Evolutionary conservation across 768 basidiomycete species (phyloP).

Genomic region (Lactarius akahatsu): DNA sequence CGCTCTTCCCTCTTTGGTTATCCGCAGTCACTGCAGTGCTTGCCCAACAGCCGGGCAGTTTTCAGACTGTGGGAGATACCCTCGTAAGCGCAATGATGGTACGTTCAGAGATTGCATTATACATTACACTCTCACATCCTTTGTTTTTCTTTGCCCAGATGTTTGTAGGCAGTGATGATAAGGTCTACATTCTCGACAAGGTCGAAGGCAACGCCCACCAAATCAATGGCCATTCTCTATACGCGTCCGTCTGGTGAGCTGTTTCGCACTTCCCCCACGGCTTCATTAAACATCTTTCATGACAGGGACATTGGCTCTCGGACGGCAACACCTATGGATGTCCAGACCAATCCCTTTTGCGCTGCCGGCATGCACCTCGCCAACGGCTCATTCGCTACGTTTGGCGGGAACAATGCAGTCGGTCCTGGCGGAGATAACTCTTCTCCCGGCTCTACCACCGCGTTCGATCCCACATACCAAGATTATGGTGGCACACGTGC

Average conservation of each 20-base stretch:
- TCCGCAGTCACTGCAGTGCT: conserved; percentile 36
- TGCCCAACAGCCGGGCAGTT: conserved; percentile 32
- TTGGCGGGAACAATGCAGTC: conserved; percentile 78
- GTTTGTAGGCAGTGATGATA: conserved; percentile 77
- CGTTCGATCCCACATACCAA: conserved; percentile 65
- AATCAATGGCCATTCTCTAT: conserved; percentile 70
- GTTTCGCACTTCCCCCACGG: not conserved
- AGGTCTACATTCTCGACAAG: conserved; percentile 92
- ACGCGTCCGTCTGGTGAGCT: conserved; percentile 65
- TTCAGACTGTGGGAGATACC: conserved; percentile 40
- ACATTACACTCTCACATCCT: not conserved
- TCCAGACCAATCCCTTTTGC: conserved; percentile 74
- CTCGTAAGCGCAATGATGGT: conserved; percentile 58
- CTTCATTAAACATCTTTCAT: not conserved
- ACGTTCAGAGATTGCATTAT: conserved; percentile 25
- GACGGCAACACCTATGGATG: conserved; percentile 63
- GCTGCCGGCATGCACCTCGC: conserved; percentile 81
- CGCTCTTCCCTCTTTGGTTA: conserved; percentile 48
- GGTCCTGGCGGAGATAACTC: conserved; percentile 62
- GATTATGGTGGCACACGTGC: conserved; percentile 79
- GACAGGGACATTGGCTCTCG: conserved; percentile 62
- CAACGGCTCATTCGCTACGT: conserved; percentile 70
- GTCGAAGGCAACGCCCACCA: conserved; percentile 70
- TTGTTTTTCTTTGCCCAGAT: conserved; percentile 44
- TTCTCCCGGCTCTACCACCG: conserved; percentile 41